phyloP scores from a whole-genome alignment of 208 protist species.

The Angomonas desouzai region DNA sequence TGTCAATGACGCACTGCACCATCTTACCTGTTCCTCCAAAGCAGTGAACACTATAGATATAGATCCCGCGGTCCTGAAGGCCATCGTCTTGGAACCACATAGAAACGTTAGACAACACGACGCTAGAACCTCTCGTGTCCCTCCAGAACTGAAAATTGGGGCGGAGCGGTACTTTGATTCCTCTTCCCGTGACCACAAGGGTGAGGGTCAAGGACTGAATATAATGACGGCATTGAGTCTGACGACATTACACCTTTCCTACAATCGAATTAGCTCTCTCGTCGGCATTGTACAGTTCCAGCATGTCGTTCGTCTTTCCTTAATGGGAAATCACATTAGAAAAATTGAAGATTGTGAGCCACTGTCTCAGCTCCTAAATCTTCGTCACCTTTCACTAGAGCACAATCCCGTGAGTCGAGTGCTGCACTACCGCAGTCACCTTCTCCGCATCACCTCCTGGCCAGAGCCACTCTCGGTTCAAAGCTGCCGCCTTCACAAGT shows the following conservation, averaged over 20 bases:
- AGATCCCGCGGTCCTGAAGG: conserved; percentile 39
- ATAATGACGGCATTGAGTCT: conserved; percentile 62
- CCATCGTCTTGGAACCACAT: conserved; percentile 8
- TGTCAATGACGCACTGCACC: conserved; percentile 62
- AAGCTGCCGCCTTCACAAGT: conserved; percentile 48
- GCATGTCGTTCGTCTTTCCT: conserved; percentile 70
- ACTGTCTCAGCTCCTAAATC: conserved; percentile 57
- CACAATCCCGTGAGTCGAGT: conserved; percentile 78
- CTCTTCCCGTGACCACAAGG: neutral
- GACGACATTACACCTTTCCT: conserved; percentile 74
- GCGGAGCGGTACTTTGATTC: neutral
- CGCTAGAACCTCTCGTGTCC: neutral
- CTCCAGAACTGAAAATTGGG: neutral
- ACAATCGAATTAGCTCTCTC: conserved; percentile 54
- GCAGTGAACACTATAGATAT: conserved; percentile 74
- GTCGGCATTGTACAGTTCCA: conserved; percentile 80
- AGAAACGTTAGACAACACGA: neutral
- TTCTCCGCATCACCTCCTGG: conserved; percentile 77
- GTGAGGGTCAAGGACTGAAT: conserved; percentile 27
- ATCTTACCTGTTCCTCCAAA: conserved; percentile 58
- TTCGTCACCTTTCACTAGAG: conserved; percentile 78
- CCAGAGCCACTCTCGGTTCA: conserved; percentile 40
- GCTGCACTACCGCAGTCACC: conserved; percentile 75
- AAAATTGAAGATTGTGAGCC: conserved; percentile 75
- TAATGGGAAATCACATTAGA: conserved; percentile 71